Conservation (phyloP, 805 yeast species). For the Teunomyces aglyptinius region DNA sequence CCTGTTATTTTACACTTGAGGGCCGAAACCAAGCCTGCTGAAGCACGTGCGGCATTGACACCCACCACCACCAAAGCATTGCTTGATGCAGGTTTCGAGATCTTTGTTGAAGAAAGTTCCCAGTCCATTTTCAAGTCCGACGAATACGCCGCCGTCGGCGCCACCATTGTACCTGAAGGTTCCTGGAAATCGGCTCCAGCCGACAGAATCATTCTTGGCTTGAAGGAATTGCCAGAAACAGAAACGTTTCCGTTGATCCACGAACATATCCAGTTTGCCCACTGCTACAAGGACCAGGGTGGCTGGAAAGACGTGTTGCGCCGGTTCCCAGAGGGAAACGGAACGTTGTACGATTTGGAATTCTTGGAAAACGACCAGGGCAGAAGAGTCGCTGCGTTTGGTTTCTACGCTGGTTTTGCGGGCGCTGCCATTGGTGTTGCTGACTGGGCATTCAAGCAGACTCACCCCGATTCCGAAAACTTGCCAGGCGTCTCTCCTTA, state of each 20-base stretch:
- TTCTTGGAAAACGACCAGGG: conserved; percentile 92
- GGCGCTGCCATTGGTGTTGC: conserved; percentile 96
- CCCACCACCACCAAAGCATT: conserved; percentile 86
- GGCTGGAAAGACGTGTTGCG: conserved; percentile 93
- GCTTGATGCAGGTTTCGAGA: conserved; percentile 81
- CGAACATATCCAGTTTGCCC: conserved; percentile 98
- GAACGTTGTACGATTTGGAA: conserved; percentile 89
- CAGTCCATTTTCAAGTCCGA: conserved; percentile 75
- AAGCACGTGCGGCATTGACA: conserved; percentile 95
- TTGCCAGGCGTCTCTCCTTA: conserved; percentile 81
- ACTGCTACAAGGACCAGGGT: conserved; percentile 94
- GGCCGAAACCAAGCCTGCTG: conserved; percentile 96
- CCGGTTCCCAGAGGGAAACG: conserved; percentile 90
- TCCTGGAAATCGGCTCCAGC: conserved; percentile 92
- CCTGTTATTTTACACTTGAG: conserved; percentile 79
- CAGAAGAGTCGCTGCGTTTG: conserved; percentile 98
- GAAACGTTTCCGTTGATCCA: conserved; percentile 88
- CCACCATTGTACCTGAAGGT: conserved; percentile 85
- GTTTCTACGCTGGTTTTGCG: conserved; percentile 99
- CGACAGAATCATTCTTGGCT: conserved; percentile 86
- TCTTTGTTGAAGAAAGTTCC: conserved; percentile 82
- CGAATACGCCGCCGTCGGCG: conserved; percentile 82
- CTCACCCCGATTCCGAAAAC: conserved; percentile 62
- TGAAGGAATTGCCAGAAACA: conserved; percentile 92
- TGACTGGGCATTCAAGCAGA: conserved; percentile 92